Evolutionary conservation across 345 rosid genomes (phyloP).

Genomic region (Murraya koenigii): DNA sequence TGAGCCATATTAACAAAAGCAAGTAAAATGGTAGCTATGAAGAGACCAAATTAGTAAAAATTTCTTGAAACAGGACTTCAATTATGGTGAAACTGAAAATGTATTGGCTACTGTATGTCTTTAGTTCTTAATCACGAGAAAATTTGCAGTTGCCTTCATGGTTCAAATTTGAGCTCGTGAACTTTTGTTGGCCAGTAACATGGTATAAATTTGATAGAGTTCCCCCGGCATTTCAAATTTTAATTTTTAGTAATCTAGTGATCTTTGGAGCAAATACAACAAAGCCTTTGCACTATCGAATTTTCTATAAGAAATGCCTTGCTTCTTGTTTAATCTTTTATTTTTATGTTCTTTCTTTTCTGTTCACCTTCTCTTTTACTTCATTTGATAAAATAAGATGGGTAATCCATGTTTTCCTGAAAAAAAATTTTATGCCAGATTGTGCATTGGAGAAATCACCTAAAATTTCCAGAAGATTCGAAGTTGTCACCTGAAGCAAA

Average conservation of each 20-base stretch:
- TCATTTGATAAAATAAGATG: background rate
- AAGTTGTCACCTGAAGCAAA: constrained; percentile 70
- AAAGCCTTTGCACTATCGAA: background rate
- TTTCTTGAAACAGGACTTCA: background rate
- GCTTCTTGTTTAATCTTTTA: background rate
- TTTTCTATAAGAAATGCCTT: background rate
- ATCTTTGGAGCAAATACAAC: background rate
- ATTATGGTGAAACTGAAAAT: background rate
- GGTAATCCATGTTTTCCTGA: background rate
- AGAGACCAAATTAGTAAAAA: background rate
- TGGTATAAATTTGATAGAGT: background rate
- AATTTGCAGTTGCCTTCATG: background rate
- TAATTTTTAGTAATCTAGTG: background rate
- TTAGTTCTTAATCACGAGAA: background rate
- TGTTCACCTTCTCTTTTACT: background rate
- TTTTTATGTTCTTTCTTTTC: background rate
- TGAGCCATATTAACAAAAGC: background rate
- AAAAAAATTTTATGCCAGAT: constrained; percentile 46
- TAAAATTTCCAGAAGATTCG: constrained; percentile 81
- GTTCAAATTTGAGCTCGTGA: background rate
- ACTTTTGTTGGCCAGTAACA: background rate
- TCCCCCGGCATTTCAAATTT: background rate
- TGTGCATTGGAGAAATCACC: constrained; percentile 88
- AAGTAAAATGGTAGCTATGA: background rate
- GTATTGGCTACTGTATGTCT: background rate